Percentiles rank a stretch among this genome's conserved stretches.
phyloP scores from a whole-genome alignment of 1,284 basidiomycete species.

The Leccinum insigne region DNA sequence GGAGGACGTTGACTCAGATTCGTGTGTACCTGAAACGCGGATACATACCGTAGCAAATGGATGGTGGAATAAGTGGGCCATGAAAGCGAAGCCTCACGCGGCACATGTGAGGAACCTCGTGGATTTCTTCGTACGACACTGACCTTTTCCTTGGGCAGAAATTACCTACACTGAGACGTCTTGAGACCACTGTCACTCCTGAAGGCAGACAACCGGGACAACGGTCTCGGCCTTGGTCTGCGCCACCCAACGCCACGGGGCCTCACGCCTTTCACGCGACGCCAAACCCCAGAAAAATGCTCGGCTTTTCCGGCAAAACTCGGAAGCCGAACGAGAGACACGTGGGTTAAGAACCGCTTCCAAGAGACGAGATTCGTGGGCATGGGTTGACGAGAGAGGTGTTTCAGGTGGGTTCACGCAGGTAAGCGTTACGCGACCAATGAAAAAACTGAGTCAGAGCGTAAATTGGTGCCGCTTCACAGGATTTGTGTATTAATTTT shows the following conservation, averaged over 20 bases:
- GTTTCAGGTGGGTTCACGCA: constrained; percentile 10
- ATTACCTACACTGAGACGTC: constrained; percentile 37
- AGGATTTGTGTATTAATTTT: constrained; percentile 26
- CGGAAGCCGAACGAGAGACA: constrained; percentile 12
- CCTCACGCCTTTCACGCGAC: constrained; percentile 17
- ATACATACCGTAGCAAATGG: constrained; percentile 52
- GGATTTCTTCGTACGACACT: constrained; percentile 13
- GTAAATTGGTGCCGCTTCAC: constrained; percentile 8
- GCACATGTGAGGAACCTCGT: constrained; percentile 24
- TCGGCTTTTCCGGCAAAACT: constrained; percentile 9
- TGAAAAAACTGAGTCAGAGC: neutral
- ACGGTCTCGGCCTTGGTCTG: constrained; percentile 24
- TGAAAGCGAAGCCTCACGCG: constrained; percentile 23
- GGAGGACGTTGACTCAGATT: constrained; percentile 26
- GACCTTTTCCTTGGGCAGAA: constrained; percentile 27
- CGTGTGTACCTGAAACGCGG: constrained; percentile 32
- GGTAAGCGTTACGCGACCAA: constrained; percentile 15
- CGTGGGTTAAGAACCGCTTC: constrained; percentile 10
- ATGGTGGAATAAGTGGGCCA: constrained; percentile 60
- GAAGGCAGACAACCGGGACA: constrained; percentile 38
- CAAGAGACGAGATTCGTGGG: neutral
- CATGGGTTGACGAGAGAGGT: constrained; percentile 2
- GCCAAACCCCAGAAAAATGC: constrained; percentile 19
- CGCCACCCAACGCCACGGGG: constrained; percentile 21
- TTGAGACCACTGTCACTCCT: constrained; percentile 49